phyloP scores from a whole-genome alignment of 495 filamentous ascomycete genomes.

The Penicillium cataractarum region DNA sequence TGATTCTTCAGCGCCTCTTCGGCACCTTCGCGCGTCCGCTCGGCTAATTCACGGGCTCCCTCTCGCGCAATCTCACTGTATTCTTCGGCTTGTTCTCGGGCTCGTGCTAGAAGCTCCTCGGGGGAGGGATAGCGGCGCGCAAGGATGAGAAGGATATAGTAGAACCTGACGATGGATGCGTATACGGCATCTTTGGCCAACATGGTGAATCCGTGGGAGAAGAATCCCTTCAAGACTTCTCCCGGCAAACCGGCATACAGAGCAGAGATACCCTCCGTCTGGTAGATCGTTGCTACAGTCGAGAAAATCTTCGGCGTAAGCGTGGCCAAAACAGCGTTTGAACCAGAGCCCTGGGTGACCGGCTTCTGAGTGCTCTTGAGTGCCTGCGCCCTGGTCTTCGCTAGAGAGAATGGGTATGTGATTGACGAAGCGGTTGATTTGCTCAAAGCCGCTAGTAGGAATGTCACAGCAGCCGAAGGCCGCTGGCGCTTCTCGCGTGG shows the following conservation, averaged over 20 bases:
- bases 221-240: slow-evolving; percentile 83
- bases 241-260: slow-evolving; percentile 78
- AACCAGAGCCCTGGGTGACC: not conserved
- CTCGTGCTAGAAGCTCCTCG: slow-evolving; percentile 46
- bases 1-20: slow-evolving; percentile 33
- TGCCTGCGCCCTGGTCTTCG: slow-evolving; percentile 75
- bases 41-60: slow-evolving; percentile 43
- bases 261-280: slow-evolving; percentile 65
- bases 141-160: slow-evolving; percentile 53
- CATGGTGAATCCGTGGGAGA: slow-evolving; percentile 90
- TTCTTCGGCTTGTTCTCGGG: slow-evolving; percentile 49
- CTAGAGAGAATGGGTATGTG: slow-evolving; percentile 86
- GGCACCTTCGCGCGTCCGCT: slow-evolving; percentile 34
- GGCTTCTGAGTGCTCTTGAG: slow-evolving; percentile 23
- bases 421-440: slow-evolving; percentile 78
- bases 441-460: slow-evolving; percentile 78
- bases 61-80: slow-evolving; percentile 49
- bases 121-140: slow-evolving; percentile 48
- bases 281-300: slow-evolving; percentile 64
- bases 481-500: slow-evolving; percentile 52
- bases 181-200: slow-evolving; percentile 84
- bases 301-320: slow-evolving; percentile 60
- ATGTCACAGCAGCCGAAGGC: slow-evolving; percentile 57
- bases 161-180: slow-evolving; percentile 68
- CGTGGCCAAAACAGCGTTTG: slow-evolving; percentile 15